Percentiles rank a stretch among this genome's conserved stretches.
These are phyloP conservation scores for Pythium biforme DNA, from an alignment of 352 stramenopile species.

Conservation along the genomic window DNA sequence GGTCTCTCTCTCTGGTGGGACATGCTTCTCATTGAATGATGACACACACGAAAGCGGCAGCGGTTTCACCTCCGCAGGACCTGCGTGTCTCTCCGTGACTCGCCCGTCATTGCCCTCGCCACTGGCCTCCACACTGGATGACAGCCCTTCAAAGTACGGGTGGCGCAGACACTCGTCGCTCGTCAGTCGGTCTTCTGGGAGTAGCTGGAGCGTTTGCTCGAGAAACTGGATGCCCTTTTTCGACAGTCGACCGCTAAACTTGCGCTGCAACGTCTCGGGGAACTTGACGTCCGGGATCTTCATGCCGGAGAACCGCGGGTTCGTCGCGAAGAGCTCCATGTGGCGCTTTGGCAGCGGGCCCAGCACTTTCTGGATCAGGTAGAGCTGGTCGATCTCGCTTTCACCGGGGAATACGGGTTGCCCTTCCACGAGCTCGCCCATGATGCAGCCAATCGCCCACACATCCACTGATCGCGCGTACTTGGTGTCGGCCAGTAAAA, in stretches of 20 bases:
- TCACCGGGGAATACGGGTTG: constrained; percentile 98
- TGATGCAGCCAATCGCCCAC: constrained; percentile 97
- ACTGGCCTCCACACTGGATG: not conserved
- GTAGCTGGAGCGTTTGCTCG: constrained; percentile 70
- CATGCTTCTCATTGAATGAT: constrained; percentile 7
- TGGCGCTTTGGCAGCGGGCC: constrained; percentile 94
- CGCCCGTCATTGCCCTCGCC: not conserved
- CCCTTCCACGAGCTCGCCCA: constrained; percentile 96
- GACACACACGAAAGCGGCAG: constrained; percentile 17
- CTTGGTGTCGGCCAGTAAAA: constrained; percentile 98
- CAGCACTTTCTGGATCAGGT: constrained; percentile 99
- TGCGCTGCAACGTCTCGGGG: constrained; percentile 90
- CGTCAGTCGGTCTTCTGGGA: constrained; percentile 71
- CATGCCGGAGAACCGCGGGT: constrained; percentile 89
- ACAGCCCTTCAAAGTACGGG: constrained; percentile 87
- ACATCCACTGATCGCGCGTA: constrained; percentile 97
- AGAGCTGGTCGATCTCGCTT: constrained; percentile 98
- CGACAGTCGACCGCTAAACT: constrained; percentile 86
- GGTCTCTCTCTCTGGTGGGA: not conserved
- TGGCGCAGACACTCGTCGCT: constrained; percentile 81
- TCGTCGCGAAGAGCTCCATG: constrained; percentile 90
- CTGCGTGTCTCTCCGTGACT: not conserved
- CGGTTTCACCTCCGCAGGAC: constrained; percentile 21
- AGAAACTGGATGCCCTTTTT: constrained; percentile 86
- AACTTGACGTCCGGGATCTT: constrained; percentile 92